Evolutionary conservation across 768 basidiomycete species (phyloP).

Genomic region (Leucocoprinus leucothites): DNA sequence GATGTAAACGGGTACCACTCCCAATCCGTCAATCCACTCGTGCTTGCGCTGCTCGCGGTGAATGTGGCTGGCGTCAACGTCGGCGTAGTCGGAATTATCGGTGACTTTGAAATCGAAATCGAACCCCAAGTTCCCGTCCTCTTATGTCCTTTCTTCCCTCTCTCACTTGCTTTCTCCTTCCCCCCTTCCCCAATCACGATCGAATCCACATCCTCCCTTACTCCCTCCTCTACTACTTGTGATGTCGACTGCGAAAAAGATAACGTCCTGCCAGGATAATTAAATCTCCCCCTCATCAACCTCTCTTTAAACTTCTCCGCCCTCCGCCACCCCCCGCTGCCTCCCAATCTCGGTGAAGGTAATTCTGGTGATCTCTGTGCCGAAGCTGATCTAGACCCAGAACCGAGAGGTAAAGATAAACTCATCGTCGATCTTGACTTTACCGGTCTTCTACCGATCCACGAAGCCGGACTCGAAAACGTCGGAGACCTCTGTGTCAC

Average conservation of each 20-base stretch:
- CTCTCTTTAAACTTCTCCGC: conserved; percentile 6
- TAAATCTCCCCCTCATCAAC: neutral
- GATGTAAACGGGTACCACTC: conserved; percentile 7
- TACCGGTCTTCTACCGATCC: neutral
- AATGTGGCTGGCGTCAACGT: no score
- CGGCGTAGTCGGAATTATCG: neutral
- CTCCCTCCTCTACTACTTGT: no score
- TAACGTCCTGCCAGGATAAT: neutral
- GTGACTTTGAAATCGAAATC: neutral
- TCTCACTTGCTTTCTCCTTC: neutral
- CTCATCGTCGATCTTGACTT: neutral
- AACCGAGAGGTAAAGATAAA: neutral
- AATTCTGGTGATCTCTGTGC: neutral
- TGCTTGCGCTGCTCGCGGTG: neutral
- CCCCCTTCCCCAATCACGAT: neutral
- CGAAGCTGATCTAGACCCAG: neutral
- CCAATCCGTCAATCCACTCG: neutral
- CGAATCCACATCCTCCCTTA: neutral
- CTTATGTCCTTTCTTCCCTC: neutral
- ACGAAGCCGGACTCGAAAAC: neutral
- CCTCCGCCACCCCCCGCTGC: neutral
- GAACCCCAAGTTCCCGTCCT: neutral
- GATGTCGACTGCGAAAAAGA: neutral
- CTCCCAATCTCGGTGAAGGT: no score
- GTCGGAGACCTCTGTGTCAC: neutral